Percentiles rank a stretch among this genome's conserved stretches.
These are phyloP conservation scores for Cryptomeria japonica DNA, from an alignment of 75 land plant genomes.

Conservation along the genomic window DNA sequence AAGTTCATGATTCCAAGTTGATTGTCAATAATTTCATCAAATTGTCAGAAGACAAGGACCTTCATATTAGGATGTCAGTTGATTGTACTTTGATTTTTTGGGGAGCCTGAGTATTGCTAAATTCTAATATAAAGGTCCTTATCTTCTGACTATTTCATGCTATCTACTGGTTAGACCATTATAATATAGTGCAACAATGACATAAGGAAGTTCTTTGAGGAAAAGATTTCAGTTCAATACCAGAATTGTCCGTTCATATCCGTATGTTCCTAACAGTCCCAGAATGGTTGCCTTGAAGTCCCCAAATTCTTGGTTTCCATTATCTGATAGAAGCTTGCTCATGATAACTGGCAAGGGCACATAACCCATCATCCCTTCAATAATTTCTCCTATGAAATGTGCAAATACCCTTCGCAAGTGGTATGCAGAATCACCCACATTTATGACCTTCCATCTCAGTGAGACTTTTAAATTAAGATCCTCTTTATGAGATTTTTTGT, in stretches of 20 bases:
- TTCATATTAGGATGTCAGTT: too few relatives aligned
- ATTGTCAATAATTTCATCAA: neutral
- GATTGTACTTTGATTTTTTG: too few relatives aligned
- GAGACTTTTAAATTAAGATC: conserved; percentile 8
- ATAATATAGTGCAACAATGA: neutral
- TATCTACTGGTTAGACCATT: neutral
- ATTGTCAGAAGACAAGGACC: neutral
- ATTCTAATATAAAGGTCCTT: too few relatives aligned
- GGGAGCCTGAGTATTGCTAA: too few relatives aligned
- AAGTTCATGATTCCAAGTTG: neutral
- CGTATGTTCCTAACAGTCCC: conserved; percentile 92
- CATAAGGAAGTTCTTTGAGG: neutral
- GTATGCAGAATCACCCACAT: conserved; percentile 32
- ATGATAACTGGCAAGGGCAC: conserved; percentile 74
- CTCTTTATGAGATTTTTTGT: conserved; percentile 1
- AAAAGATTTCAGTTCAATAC: conserved; percentile 34
- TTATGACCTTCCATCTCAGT: conserved; percentile 38
- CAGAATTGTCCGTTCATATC: conserved; percentile 93
- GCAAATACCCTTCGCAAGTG: conserved; percentile 64
- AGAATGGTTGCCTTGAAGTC: conserved; percentile 89
- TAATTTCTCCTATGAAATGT: conserved; percentile 75
- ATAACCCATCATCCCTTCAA: conserved; percentile 95
- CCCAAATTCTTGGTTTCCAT: conserved; percentile 88
- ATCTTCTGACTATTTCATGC: neutral
- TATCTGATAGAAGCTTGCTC: conserved; percentile 86